A percentile compares a stretch with the other conserved stretches of the same genome.
These are phyloP conservation scores for Sporothrix euskadiensis DNA, from an alignment of 2,329 filamentous ascomycete species.

Conservation along the genomic window DNA sequence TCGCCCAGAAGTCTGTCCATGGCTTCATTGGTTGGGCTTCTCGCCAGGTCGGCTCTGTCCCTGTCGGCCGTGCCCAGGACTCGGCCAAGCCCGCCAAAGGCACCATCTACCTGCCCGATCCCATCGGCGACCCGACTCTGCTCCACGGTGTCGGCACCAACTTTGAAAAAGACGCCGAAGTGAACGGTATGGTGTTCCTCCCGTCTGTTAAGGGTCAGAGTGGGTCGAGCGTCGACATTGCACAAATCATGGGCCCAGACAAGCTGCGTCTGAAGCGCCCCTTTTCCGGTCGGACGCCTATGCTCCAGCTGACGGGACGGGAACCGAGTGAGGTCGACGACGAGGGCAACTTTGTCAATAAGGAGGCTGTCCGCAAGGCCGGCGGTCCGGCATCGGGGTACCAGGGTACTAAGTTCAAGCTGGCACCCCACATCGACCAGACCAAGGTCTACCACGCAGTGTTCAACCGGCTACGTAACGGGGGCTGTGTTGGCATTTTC, in stretches of 20 bases:
- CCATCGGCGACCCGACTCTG: constrained; percentile 78
- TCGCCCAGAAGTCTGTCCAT: constrained; percentile 93
- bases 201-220: constrained; percentile 77
- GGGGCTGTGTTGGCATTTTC: constrained; percentile 94
- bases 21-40: constrained; percentile 90
- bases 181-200: constrained; percentile 82
- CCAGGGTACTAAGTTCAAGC: constrained; percentile 77
- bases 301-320: constrained; percentile 80
- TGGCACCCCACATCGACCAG: constrained; percentile 92
- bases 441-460: constrained; percentile 91
- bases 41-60: constrained; percentile 80
- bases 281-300: constrained; percentile 73
- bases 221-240: constrained; percentile 79
- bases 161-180: constrained; percentile 74
- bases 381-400: constrained; percentile 60
- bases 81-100: constrained; percentile 77
- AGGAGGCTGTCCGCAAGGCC: constrained; percentile 44
- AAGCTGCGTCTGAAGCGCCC: constrained; percentile 85
- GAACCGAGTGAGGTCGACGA: constrained; percentile 62
- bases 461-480: constrained; percentile 76
- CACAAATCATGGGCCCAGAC: constrained; percentile 74
- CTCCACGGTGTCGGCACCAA: constrained; percentile 77
- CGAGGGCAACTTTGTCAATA: constrained; percentile 63
- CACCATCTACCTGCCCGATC: constrained; percentile 84
- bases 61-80: constrained; percentile 91